Conservation (phyloP, 2,329 filamentous ascomycete genomes). For the Trichoderma sp. region DNA sequence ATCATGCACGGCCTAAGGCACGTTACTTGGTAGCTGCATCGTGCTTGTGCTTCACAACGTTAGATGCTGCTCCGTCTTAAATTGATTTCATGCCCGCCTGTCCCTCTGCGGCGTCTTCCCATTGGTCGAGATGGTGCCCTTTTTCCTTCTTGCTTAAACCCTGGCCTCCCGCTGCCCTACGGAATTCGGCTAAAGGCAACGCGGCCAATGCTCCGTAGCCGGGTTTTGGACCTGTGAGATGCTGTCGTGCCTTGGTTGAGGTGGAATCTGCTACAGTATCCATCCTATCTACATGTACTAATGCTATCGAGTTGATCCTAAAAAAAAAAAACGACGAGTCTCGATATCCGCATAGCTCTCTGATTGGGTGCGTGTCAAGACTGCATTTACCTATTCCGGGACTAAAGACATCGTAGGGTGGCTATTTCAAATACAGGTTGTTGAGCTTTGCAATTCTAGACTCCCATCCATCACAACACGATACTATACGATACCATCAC, state of each 20-base stretch:
- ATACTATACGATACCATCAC: background rate
- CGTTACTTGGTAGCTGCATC: background rate
- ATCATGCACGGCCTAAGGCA: background rate
- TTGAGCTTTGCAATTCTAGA: background rate
- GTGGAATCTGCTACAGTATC: background rate
- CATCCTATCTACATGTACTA: background rate
- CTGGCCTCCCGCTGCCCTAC: background rate
- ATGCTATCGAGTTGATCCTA: background rate
- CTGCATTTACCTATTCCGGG: background rate
- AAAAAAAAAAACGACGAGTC: background rate
- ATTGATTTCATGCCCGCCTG: background rate
- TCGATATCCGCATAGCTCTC: background rate
- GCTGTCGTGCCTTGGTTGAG: background rate
- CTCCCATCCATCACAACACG: background rate
- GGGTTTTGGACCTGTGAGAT: background rate
- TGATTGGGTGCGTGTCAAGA: background rate
- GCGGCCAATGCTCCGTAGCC: background rate
- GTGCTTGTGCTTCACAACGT: background rate
- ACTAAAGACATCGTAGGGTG: background rate
- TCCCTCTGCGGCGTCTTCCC: background rate
- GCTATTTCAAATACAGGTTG: background rate
- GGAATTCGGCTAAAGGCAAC: constrained; percentile 6
- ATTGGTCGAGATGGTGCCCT: background rate
- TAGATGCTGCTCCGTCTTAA: background rate
- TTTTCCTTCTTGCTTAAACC: background rate